These are phyloP conservation scores for Brettanomyces custersianus DNA, from an alignment of 805 yeast species.

Conservation along the genomic window DNA sequence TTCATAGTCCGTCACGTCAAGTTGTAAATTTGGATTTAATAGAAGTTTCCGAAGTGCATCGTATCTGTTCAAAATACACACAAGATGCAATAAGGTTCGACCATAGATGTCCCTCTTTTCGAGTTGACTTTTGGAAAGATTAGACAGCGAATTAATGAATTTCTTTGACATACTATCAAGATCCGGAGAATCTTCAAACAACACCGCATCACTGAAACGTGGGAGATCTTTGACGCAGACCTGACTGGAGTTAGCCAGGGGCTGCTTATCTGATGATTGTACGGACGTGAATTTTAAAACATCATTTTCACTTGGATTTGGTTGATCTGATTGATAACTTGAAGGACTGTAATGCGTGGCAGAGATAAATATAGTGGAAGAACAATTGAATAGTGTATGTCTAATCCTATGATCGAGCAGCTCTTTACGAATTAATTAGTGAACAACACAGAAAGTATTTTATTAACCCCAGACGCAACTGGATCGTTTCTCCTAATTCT, in stretches of 20 bases:
- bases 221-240: background rate
- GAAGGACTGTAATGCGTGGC: too few relatives aligned
- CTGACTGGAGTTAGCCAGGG: background rate
- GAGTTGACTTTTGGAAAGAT: constrained; percentile 30
- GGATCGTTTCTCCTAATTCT: too few relatives aligned
- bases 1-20: constrained; percentile 51
- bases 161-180: constrained; percentile 7
- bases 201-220: background rate
- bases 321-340: too few relatives aligned
- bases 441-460: too few relatives aligned
- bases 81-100: constrained; percentile 45
- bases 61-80: constrained; percentile 40
- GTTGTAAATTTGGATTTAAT: constrained; percentile 37
- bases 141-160: constrained; percentile 12
- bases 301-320: too few relatives aligned
- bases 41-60: constrained; percentile 39
- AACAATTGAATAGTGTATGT: too few relatives aligned
- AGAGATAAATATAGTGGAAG: too few relatives aligned
- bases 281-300: constrained; percentile 12
- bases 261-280: background rate
- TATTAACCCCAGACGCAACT: too few relatives aligned
- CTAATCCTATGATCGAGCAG: too few relatives aligned
- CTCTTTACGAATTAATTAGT: too few relatives aligned
- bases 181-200: constrained; percentile 1
- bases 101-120: constrained; percentile 61